phyloP scores from a whole-genome alignment of 306 rosid species.

The Inga leiocalycina region DNA sequence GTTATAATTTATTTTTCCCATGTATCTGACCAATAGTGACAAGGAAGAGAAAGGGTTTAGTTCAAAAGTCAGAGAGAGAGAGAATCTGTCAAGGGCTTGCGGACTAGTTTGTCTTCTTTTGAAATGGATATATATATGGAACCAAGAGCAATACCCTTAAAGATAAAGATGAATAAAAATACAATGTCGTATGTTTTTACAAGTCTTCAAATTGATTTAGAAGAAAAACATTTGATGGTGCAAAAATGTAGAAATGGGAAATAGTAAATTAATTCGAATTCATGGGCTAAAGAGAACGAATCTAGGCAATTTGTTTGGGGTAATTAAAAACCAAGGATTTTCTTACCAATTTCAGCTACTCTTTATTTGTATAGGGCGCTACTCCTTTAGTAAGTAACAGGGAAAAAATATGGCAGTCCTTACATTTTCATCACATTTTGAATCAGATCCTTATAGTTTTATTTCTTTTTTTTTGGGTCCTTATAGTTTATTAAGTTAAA shows the following conservation, averaged over 20 bases:
- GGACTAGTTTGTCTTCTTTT: not conserved
- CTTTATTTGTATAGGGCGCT: not conserved
- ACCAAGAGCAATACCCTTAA: too few species aligned
- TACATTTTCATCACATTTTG: too few species aligned
- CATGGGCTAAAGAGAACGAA: not conserved
- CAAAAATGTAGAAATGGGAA: not conserved
- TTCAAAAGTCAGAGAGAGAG: not conserved
- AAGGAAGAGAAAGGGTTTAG: not conserved
- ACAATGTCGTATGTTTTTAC: not conserved
- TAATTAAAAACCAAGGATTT: not conserved
- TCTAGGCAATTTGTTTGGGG: not conserved
- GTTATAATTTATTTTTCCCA: not conserved
- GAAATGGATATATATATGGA: not conserved
- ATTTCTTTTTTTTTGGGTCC: too few species aligned
- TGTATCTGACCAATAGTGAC: not conserved
- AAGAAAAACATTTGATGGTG: not conserved
- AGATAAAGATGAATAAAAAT: not conserved
- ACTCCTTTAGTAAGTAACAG: too few species aligned
- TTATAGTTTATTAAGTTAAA: too few species aligned
- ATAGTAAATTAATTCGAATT: not conserved
- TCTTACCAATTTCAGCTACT: not conserved
- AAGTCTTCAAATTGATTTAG: not conserved
- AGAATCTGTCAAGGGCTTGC: not conserved
- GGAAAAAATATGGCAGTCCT: too few species aligned
- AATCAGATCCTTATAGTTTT: too few species aligned